These are phyloP conservation scores for Termitomyces bulborhizus DNA, from an alignment of 768 basidiomycete species.

Conservation along the genomic window DNA sequence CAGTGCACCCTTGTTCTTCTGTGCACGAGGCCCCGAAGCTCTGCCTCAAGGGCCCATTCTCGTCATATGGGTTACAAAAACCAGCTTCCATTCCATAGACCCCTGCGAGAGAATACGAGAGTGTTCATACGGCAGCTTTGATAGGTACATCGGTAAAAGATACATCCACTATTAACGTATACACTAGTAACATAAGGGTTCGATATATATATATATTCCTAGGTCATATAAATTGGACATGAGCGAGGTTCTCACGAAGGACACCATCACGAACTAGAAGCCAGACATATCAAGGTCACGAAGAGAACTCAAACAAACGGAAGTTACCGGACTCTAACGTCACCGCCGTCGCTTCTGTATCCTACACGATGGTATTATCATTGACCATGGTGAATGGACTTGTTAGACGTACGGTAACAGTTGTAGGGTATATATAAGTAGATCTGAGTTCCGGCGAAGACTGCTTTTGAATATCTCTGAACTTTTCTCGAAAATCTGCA, in stretches of 20 bases:
- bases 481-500: conserved; percentile 62
- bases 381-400: neutral
- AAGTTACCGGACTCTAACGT: conserved; percentile 48
- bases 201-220: neutral
- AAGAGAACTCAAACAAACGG: neutral
- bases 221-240: conserved; percentile 44
- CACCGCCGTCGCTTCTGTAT: conserved; percentile 55
- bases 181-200: neutral
- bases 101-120: neutral
- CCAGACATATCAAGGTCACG: neutral
- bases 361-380: conserved; percentile 26
- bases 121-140: neutral
- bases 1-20: conserved; percentile 6
- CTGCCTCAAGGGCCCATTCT: too few species aligned
- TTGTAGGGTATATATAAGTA: conserved; percentile 63
- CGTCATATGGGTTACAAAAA: neutral
- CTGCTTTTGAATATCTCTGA: conserved; percentile 58
- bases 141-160: neutral
- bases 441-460: conserved; percentile 49
- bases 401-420: conserved; percentile 53
- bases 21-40: neutral
- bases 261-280: conserved; percentile 55
- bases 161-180: neutral
- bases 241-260: conserved; percentile 48
- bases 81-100: neutral